Conservation (phyloP, 768 basidiomycete species). For the Wakefieldia striispora region DNA sequence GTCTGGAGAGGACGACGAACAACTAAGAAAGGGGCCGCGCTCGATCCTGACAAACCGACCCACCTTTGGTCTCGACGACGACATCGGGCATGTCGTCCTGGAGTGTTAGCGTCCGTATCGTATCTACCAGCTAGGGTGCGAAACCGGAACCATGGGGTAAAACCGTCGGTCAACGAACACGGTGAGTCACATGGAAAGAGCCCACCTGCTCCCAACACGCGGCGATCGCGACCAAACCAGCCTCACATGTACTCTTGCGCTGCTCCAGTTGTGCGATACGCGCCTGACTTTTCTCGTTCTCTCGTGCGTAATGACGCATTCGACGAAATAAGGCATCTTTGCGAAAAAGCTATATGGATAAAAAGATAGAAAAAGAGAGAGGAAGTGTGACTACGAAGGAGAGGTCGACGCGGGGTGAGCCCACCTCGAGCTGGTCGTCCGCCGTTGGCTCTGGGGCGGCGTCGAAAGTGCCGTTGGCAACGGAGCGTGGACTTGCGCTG, state of each 20-base stretch:
- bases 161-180: not conserved
- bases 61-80: conserved; percentile 44
- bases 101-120: conserved; percentile 58
- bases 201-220: conserved; percentile 79
- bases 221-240: conserved; percentile 68
- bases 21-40: not conserved
- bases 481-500: conserved; percentile 46
- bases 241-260: conserved; percentile 64
- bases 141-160: not conserved
- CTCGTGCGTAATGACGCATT: conserved; percentile 80
- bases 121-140: conserved; percentile 54
- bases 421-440: conserved; percentile 65
- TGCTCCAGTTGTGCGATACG: conserved; percentile 65
- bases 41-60: not conserved
- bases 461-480: conserved; percentile 39
- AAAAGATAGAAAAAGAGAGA: conserved; percentile 8
- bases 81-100: conserved; percentile 48
- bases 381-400: conserved; percentile 23
- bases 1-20: conserved; percentile 16
- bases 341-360: conserved; percentile 59
- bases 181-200: not conserved
- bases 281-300: conserved; percentile 61
- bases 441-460: conserved; percentile 45
- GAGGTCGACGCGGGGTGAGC: conserved; percentile 21
- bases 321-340: conserved; percentile 85